A percentile compares a stretch with the other conserved stretches of the same genome.
Conservation (phyloP, 176 grass and related monocot genomes). For the Lolium rigidum region DNA sequence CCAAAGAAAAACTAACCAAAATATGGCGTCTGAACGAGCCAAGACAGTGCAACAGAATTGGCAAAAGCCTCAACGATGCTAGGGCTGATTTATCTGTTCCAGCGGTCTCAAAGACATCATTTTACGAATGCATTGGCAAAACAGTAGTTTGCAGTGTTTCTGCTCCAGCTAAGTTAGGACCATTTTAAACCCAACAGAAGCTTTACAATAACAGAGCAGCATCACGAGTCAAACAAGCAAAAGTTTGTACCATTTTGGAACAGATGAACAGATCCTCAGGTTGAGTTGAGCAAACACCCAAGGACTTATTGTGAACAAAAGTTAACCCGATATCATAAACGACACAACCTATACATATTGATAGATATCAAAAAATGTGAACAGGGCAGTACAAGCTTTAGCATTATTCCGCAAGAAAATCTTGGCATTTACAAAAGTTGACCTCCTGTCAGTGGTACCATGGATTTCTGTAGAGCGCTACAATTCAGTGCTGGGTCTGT, state of each 20-base stretch:
- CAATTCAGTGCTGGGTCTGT: not conserved
- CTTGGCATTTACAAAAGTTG: slow-evolving; percentile 27
- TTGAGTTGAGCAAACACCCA: not conserved
- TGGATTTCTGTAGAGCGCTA: not conserved
- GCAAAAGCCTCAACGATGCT: not conserved
- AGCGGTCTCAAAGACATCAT: not conserved
- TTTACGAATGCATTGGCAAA: not conserved
- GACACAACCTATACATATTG: not conserved
- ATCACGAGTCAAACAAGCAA: not conserved
- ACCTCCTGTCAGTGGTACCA: not conserved
- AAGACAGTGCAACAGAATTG: not conserved
- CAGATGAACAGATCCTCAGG: not conserved
- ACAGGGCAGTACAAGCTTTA: not conserved
- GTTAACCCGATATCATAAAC: not conserved
- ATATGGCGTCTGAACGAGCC: not conserved
- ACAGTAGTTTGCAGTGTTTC: not conserved
- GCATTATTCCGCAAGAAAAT: not conserved
- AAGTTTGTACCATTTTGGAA: not conserved
- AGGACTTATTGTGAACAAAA: not conserved
- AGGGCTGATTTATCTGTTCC: not conserved
- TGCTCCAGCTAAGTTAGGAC: not conserved
- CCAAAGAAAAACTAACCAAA: not conserved
- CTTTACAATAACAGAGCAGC: not conserved
- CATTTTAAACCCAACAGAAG: not conserved
- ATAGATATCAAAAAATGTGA: slow-evolving; percentile 41